Conservation (phyloP, 2,329 filamentous ascomycete species). For the Pseudocercospora cruenta region DNA sequence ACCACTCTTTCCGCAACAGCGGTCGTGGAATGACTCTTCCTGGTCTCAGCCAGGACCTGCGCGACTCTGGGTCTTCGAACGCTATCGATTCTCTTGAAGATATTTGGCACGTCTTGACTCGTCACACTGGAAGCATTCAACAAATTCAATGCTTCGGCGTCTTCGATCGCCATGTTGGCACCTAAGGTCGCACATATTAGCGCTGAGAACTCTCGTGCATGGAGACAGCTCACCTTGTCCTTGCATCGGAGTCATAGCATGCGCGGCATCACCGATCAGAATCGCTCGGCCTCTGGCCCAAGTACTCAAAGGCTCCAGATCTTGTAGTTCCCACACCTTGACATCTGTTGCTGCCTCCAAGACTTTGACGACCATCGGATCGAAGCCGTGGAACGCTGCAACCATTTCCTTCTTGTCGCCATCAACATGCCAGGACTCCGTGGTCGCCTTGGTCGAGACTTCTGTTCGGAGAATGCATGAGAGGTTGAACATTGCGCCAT, state of each 20-base stretch:
- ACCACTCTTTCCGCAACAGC: neutral
- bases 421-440: slow-evolving; percentile 6
- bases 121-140: neutral
- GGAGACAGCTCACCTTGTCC: neutral
- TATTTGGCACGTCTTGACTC: neutral
- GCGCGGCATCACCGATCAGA: slow-evolving; percentile 3
- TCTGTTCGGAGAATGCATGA: slow-evolving; percentile 1
- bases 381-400: neutral
- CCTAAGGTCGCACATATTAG: neutral
- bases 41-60: neutral
- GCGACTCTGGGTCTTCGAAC: neutral
- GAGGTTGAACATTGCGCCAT: neutral
- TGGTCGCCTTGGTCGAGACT: neutral
- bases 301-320: neutral
- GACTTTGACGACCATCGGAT: neutral
- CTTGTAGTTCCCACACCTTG: slow-evolving; percentile 5
- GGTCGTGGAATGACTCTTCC: neutral
- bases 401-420: neutral
- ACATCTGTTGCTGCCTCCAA: neutral
- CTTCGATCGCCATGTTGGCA: slow-evolving; percentile 8
- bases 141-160: neutral
- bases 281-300: slow-evolving; percentile 3
- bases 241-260: slow-evolving; percentile 7
- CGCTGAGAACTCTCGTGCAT: neutral
- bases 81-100: neutral